Evolutionary conservation across 805 yeast genomes (phyloP).

Genomic region (Ogataea nakhonphanomensis): DNA sequence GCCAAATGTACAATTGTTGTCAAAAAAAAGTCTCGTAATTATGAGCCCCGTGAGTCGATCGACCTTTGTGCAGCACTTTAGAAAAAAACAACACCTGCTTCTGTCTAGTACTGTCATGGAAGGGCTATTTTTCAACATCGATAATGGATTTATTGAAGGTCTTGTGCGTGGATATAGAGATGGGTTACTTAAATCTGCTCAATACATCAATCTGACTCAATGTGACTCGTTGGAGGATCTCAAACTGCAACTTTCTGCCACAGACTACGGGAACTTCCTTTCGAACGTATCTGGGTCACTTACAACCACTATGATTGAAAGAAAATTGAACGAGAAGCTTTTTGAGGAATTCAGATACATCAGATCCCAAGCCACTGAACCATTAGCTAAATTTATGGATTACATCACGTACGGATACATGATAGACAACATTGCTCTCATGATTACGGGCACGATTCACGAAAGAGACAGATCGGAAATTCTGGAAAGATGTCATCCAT

Average conservation of each 20-base stretch:
- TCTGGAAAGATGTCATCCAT: constrained; percentile 87
- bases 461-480: constrained; percentile 89
- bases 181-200: constrained; percentile 72
- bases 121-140: constrained; percentile 87
- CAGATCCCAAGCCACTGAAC: constrained; percentile 78
- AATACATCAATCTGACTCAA: constrained; percentile 89
- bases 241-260: constrained; percentile 88
- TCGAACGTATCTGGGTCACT: constrained; percentile 79
- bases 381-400: constrained; percentile 79
- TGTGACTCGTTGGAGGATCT: constrained; percentile 94
- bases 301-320: constrained; percentile 83
- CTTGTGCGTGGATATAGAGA: constrained; percentile 91
- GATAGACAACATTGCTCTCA: constrained; percentile 95
- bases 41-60: constrained; percentile 14
- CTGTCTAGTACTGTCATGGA: constrained; percentile 56
- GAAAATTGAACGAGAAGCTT: constrained; percentile 67
- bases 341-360: constrained; percentile 83
- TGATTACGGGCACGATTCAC: constrained; percentile 96
- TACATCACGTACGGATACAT: constrained; percentile 93
- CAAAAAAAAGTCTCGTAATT: background rate
- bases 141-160: constrained; percentile 89
- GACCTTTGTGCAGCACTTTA: constrained; percentile 5
- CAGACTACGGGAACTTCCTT: constrained; percentile 91
- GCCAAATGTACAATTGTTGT: too few relatives aligned
- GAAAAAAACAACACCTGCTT: constrained; percentile 9